Base-by-base conservation (phyloP, 116 monocot genomes). In the Iris pallida region DNA sequence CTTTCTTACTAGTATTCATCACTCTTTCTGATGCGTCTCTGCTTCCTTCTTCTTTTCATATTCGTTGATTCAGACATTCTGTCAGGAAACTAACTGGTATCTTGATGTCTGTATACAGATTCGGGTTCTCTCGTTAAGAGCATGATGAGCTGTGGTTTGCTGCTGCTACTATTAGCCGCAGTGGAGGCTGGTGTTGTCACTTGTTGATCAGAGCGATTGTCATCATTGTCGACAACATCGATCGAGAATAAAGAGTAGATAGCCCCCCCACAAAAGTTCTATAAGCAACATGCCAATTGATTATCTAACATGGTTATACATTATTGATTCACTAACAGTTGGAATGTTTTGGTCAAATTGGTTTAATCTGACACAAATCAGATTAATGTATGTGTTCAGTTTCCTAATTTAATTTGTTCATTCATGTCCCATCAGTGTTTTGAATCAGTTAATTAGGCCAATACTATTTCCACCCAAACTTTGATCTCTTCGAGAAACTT, bases 241-340 rank as follows among this genome's bases (percentile, higher is more conserved):
- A 71, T n/a, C 45, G 59, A 16, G 58, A 74, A 74, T 5, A 74
- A 16, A 13, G 66, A 57, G 74, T 42, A 66, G 6, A 82, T 78
- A 5, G 82, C 82, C 57, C 82, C 77, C 82, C 82, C 78, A 69
- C 71, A 45, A 20, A n/a, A 16, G 10, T 42, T 16, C 10, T 5
- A 52, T 5, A 30, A 30, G 30, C 30, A 30, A 30, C 30, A 30
- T 30, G 30, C 30, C 30, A 30, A 30, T 30, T 30, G 30, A 30
- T 30, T 30, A 30, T 30, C 30, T 30, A 30, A 30, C 30, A 30
- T 30, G 30, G 30, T 30, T 30, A 30, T 30, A 30, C 30, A 30
- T 30, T 30, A 30, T 30, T 30, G 30, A 30, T 30, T 30, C 30
- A 30, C 30, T 30, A 30, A 30, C 30, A 30, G 30, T 30, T 30